phyloP scores from a whole-genome alignment of 106 monocot genomes.

The Iris macrosiphon region DNA sequence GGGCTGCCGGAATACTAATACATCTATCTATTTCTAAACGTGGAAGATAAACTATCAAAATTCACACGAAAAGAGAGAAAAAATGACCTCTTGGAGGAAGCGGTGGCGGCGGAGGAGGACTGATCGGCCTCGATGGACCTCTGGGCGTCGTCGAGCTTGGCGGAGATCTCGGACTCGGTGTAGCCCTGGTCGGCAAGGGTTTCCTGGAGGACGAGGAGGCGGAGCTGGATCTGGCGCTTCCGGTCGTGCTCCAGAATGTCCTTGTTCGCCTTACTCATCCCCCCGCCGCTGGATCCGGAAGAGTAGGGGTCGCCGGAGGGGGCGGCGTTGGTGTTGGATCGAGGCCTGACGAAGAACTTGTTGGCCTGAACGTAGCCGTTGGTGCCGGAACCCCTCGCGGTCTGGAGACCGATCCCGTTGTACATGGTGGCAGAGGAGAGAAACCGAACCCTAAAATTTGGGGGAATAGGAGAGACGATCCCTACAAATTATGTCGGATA shows the following conservation, averaged over 20 bases:
- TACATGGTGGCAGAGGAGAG: constrained; percentile 82
- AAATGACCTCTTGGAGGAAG: too few relatives aligned
- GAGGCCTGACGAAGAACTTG: constrained; percentile 85
- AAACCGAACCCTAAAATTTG: too few relatives aligned
- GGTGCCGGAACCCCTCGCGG: constrained; percentile 88
- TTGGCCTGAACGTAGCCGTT: constrained; percentile 94
- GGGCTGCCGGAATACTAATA: too few relatives aligned
- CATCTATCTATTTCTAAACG: too few relatives aligned
- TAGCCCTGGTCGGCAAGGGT: constrained; percentile 80
- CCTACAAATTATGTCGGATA: too few relatives aligned
- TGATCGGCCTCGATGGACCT: too few relatives aligned
- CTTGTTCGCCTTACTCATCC: constrained; percentile 74
- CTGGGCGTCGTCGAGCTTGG: constrained; percentile 40
- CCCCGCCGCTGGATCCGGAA: constrained; percentile 11
- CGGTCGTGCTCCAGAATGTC: constrained; percentile 96
- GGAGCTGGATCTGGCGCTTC: constrained; percentile 80
- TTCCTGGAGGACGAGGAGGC: constrained; percentile 68
- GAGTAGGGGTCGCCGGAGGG: not conserved
- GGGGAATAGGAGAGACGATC: too few relatives aligned
- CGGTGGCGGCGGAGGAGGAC: too few relatives aligned
- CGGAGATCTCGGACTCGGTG: constrained; percentile 75
- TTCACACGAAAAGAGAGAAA: too few relatives aligned
- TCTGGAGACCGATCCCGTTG: constrained; percentile 96
- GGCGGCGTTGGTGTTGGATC: constrained; percentile 9
- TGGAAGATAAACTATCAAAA: too few relatives aligned